Base-by-base conservation (phyloP, 495 filamentous ascomycete genomes). In the Penicillium bialowiezense region DNA sequence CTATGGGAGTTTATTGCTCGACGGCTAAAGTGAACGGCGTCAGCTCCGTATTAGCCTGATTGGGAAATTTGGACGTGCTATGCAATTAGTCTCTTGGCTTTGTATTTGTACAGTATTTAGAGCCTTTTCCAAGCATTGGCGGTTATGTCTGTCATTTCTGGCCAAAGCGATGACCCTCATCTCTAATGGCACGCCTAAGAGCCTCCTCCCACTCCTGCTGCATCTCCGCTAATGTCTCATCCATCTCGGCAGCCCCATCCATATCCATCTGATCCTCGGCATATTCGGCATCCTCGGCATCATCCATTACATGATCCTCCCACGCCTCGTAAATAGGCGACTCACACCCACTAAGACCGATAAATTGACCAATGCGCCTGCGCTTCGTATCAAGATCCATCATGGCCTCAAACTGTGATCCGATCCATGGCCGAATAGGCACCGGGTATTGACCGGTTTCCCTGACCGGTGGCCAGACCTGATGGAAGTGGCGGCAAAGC, bases 401-500 rank as follows among this genome's bases (percentile, higher is more conserved):
- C 56, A 35, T 31, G 7, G 29, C 17, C 28, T 65, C 64, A 3
- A 51, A 44, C 3, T 35, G 36, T 1, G 61, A 54, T 0, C 68
- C 62, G 7, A 77, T 33, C 76, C 73, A 71, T 7, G 68, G 51
- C 12, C 53, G 52, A 5, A 84, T 75, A 1, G 41, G 55, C n/a
- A 69, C 77, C 3, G 90, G 89, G 62, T 95, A 93, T n/a, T 68
- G 59, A 32, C 44, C 42, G 1, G 79, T 84, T 58, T 71, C 80
- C 0, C 46, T 51, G 14, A 63, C 67, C 55, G 33, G 82, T 72
- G 42, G 84, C 77, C 52, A 69, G 37, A 78, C 71, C 62, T 96
- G 89, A 65, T 90, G 84, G 67, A 89, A 93, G 63, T 87, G 85
- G 31, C 73, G 68, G 7, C 89, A 88, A 5, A 95, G 81, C 29